Evolutionary conservation across 78 protist species (phyloP).

Genomic region (Paratrimastix pyriformis): DNA sequence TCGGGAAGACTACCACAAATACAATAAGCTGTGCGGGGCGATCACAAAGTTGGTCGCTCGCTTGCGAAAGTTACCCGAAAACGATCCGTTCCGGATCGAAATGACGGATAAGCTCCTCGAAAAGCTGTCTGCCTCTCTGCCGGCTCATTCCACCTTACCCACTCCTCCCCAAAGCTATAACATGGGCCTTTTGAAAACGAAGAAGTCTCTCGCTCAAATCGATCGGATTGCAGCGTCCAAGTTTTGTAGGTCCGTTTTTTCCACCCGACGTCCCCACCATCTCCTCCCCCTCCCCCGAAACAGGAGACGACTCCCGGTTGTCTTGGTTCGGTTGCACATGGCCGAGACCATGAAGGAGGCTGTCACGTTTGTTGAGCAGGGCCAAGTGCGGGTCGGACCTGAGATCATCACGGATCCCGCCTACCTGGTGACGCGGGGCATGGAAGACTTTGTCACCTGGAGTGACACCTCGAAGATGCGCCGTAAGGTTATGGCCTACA

Average conservation of each 20-base stretch:
- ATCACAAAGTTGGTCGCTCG: conserved; percentile 14
- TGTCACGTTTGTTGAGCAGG: conserved; percentile 39
- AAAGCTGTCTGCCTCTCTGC: conserved; percentile 38
- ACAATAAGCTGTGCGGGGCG: conserved; percentile 33
- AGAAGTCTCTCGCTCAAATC: background rate
- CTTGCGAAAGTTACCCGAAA: conserved; percentile 27
- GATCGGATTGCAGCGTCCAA: conserved; percentile 19
- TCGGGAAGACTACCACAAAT: conserved; percentile 63
- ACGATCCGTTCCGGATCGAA: conserved; percentile 43
- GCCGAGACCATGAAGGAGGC: conserved; percentile 55
- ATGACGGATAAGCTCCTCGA: conserved; percentile 46
- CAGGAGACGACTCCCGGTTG: conserved; percentile 68
- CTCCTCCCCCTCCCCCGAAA: background rate
- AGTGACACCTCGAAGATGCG: conserved; percentile 62
- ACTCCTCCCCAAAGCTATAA: conserved; percentile 14
- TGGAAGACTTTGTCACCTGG: conserved; percentile 77
- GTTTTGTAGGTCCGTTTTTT: conserved; percentile 21
- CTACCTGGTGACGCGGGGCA: conserved; percentile 61
- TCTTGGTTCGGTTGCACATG: conserved; percentile 50
- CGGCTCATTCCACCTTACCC: background rate
- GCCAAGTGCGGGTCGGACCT: conserved; percentile 60
- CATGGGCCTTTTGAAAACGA: conserved; percentile 21
- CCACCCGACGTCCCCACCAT: background rate
- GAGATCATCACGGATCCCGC: conserved; percentile 74
- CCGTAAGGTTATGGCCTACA: conserved; percentile 51